Evolutionary conservation across 768 basidiomycete species (phyloP), one percentile per base, ranked within the genome.

Genomic region (Mycena alexandri): DNA sequence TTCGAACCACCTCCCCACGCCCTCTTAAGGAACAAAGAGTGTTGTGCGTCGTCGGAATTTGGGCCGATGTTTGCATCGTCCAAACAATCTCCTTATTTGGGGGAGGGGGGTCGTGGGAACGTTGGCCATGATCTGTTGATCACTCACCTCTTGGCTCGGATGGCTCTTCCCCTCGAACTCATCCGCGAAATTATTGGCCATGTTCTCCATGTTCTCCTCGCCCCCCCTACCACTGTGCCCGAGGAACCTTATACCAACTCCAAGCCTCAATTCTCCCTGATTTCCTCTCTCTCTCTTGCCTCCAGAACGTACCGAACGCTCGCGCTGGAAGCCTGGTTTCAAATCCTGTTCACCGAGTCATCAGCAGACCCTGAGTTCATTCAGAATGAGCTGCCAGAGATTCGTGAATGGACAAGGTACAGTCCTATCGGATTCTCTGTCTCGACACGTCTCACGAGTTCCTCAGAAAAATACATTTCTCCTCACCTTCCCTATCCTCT

Each of bases 281-380:
- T 81, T n/a, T 33, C 69, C 48, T 55, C 76, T 5, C 67, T 81
- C 25, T 77, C 78, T 16, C 63, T 77, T 12, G 70, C 78, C 24
- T 81, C 72, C n/a, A 77, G 72, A 59, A 51, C 66, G 11, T 80
- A 74, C 64, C 77, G 80, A 46, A 50, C 69, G 0, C 64, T 79
- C 13, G 70, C 72, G 10, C 67, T 82, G 1, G 73, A 75, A 42
- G 68, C 68, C 56, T 82, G 81, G 81, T 81, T 81, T 67, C 73
- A 73, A 29, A 67, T 59, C 12, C 61, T 82, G n/a, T 78, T 71
- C 64, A 56, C 77, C 22, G 68, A 54, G 48, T 69, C 65, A 3
- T 70, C 77, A 0, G 33, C 22, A 3, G 78, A 81, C 60, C n/a
- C 79, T 0, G 11, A 57, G 3, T 63, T 64, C 44, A 61, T 80